phyloP scores from a whole-genome alignment of 2,329 filamentous ascomycete species.

The Stachybotrys chartarum region DNA sequence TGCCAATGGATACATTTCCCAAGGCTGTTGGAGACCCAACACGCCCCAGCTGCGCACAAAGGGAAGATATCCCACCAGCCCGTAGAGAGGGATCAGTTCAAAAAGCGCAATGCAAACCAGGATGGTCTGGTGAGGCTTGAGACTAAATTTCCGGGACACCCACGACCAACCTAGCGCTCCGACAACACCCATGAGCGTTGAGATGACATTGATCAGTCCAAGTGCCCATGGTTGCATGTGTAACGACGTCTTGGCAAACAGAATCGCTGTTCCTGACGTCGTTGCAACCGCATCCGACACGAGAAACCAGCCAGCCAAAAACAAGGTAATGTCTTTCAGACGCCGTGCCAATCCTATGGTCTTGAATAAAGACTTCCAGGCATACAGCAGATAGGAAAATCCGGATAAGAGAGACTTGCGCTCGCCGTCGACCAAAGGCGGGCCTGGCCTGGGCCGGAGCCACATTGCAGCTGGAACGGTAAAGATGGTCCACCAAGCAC shows the following conservation, averaged over 20 bases:
- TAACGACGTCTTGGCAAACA: slow-evolving; percentile 91
- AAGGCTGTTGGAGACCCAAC: slow-evolving; percentile 81
- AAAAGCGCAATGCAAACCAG: slow-evolving; percentile 87
- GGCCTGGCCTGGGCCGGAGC: slow-evolving; percentile 82
- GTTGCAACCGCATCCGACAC: slow-evolving; percentile 92
- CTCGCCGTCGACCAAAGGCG: slow-evolving; percentile 55
- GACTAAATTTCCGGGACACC: slow-evolving; percentile 60
- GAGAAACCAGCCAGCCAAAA: slow-evolving; percentile 87
- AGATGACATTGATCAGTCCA: slow-evolving; percentile 89
- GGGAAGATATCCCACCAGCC: slow-evolving; percentile 79
- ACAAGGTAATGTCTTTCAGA: slow-evolving; percentile 67
- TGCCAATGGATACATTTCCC: slow-evolving; percentile 94
- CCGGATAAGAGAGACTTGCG: slow-evolving; percentile 36
- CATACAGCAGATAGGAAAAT: slow-evolving; percentile 68
- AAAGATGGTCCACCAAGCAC: slow-evolving; percentile 88
- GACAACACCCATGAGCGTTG: slow-evolving; percentile 73
- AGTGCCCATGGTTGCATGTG: slow-evolving; percentile 84
- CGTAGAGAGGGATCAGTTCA: slow-evolving; percentile 88
- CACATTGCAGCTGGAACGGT: slow-evolving; percentile 83
- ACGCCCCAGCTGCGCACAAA: slow-evolving; percentile 68
- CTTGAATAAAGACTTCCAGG: slow-evolving; percentile 79
- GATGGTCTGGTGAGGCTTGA: slow-evolving; percentile 81
- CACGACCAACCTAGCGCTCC: slow-evolving; percentile 88
- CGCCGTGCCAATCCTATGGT: slow-evolving; percentile 70
- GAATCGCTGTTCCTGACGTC: slow-evolving; percentile 85